Conservation (phyloP, 2,329 filamentous ascomycete genomes). For the Aspergillus sclerotialis region DNA sequence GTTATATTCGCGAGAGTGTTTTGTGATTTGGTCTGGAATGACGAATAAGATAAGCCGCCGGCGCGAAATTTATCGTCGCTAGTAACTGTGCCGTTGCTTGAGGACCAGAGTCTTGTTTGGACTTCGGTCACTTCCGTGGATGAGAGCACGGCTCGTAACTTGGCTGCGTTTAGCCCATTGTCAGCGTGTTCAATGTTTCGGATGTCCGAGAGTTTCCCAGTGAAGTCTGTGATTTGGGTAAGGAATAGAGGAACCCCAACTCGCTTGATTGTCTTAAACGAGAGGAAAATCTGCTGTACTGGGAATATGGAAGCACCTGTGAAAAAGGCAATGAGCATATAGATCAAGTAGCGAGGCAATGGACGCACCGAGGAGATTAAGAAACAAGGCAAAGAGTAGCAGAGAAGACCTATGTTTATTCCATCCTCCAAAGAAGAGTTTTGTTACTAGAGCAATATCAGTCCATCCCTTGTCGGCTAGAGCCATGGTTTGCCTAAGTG, state of each 20-base stretch:
- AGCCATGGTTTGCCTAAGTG: slow-evolving; percentile 13
- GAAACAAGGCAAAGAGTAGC: slow-evolving; percentile 13
- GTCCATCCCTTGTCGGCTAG: slow-evolving; percentile 17
- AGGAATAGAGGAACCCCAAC: slow-evolving; percentile 2
- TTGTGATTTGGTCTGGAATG: too few species aligned
- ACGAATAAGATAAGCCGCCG: too few species aligned
- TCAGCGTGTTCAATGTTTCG: too few species aligned
- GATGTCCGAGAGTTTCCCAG: slow-evolving; percentile 5
- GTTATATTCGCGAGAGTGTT: too few species aligned
- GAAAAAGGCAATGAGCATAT: too few species aligned
- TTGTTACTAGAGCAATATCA: slow-evolving; percentile 5
- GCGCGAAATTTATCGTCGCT: too few species aligned
- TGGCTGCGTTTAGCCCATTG: too few species aligned
- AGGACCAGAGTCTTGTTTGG: too few species aligned
- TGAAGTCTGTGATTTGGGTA: slow-evolving; percentile 3
- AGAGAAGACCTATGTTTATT: slow-evolving; percentile 15
- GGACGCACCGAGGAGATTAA: slow-evolving; percentile 12
- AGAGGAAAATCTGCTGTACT: slow-evolving; percentile 15
- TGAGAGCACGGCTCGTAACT: too few species aligned
- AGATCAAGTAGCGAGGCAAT: slow-evolving; percentile 20
- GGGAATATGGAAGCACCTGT: too few species aligned
- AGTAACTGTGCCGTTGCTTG: too few species aligned
- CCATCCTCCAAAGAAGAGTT: slow-evolving; percentile 6
- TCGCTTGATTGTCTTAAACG: slow-evolving; percentile 5
- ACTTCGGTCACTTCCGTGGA: too few species aligned